Base-by-base conservation (phyloP, 2,329 filamentous ascomycete species). In the Microsporum ferrugineum region DNA sequence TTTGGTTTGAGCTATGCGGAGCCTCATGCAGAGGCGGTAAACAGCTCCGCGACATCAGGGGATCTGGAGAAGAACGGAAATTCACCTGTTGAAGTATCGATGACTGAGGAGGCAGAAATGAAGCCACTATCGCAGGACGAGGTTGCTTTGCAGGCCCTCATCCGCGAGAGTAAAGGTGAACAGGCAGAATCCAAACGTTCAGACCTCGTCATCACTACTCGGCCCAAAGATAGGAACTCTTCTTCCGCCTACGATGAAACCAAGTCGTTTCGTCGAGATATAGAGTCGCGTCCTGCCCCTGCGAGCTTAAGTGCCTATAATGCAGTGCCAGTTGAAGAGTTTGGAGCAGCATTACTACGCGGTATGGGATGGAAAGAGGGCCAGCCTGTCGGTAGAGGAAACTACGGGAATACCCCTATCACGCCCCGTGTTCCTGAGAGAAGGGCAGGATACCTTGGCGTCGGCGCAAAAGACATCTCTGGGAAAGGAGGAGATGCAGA, bases 341-440 rank as follows among this genome's bases (percentile, higher is more conserved):
- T 97, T 66, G 94, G 94, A 5, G 88, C 91, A 17, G 91, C 91
- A 0, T 80, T 97, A 65, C 80, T 99, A 39, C 85, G 91, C 36
- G 91, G 91, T 7, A 96, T 97, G 88, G 94, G 94, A 6, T 96
- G 92, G 91, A 91, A 96, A 69, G 84, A 85, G 65, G 84, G 80
- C 17, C 79, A 84, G 64, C 75, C 77, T 43, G 78, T 84, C 58
- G 78, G 87, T 76, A 73, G 69, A 64, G 82, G 84, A 60, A 77
- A 80, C 29, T 77, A 81, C 60, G 74, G 74, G 31, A 73, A 73
- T 17, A 65, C 73, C 66, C 67, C 73, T 62, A 79, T 76, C 4
- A 88, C 88, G 66, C 79, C 85, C 39, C 86, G 84, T 64, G 77
- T 85, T 17, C 79, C 85, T 12, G 86, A 88, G 70, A 81, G 85